These are phyloP conservation scores for Chionographis japonica DNA, from an alignment of 106 monocot genomes.

Conservation along the genomic window DNA sequence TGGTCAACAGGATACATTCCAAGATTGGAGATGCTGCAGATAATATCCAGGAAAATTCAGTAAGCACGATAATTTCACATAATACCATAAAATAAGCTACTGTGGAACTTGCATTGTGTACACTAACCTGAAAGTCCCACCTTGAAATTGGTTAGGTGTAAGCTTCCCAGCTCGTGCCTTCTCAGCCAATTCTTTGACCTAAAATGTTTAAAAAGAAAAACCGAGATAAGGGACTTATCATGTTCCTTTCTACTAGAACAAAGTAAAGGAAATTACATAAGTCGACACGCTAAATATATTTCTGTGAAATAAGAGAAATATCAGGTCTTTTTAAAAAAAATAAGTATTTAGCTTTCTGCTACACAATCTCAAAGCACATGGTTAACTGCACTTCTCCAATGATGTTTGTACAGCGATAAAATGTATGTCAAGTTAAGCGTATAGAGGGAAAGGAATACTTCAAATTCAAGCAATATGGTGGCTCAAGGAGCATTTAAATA, in stretches of 20 bases:
- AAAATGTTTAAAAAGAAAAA: not conserved
- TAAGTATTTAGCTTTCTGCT: too few relatives aligned
- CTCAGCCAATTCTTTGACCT: slow-evolving; percentile 96
- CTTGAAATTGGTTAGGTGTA: slow-evolving; percentile 80
- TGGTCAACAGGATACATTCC: slow-evolving; percentile 98
- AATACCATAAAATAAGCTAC: slow-evolving; percentile 1
- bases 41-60: not conserved
- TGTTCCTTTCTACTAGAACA: not conserved
- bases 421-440: too few relatives aligned
- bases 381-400: too few relatives aligned
- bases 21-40: slow-evolving; percentile 95
- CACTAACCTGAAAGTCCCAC: slow-evolving; percentile 92
- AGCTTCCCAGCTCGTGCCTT: slow-evolving; percentile 93
- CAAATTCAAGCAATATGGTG: too few relatives aligned
- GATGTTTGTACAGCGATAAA: too few relatives aligned
- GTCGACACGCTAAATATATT: too few relatives aligned
- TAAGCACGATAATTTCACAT: not conserved
- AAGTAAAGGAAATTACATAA: not conserved
- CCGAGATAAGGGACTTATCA: not conserved
- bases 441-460: too few relatives aligned
- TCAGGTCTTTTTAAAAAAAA: too few relatives aligned
- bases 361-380: too few relatives aligned
- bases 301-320: too few relatives aligned
- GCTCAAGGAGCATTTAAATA: too few relatives aligned
- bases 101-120: not conserved